A percentile compares a stretch with the other conserved stretches of the same genome.
Conservation (phyloP, 2,329 filamentous ascomycete genomes). For the Aspergillus ruber region DNA sequence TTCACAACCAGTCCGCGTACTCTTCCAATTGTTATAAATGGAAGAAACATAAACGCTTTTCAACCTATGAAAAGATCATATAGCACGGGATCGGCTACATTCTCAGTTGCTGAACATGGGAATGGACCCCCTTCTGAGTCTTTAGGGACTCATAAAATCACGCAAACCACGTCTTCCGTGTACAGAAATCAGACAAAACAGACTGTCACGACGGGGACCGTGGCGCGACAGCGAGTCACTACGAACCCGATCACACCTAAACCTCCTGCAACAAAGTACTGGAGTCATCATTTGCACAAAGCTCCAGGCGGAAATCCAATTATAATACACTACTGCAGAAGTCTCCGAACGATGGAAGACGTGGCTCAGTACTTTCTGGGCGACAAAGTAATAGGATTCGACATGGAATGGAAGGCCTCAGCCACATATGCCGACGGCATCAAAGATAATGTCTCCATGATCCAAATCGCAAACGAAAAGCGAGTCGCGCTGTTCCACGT, state of each 20-base stretch:
- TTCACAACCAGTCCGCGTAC: too few relatives aligned
- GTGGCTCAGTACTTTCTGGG: conserved; percentile 60
- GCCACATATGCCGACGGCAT: conserved; percentile 44
- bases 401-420: conserved; percentile 72
- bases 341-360: conserved; percentile 59
- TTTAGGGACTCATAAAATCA: too few relatives aligned
- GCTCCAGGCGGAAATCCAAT: conserved; percentile 48
- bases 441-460: conserved; percentile 68
- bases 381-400: conserved; percentile 73
- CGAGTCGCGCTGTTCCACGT: conserved; percentile 78
- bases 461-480: conserved; percentile 73
- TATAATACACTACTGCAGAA: conserved; percentile 71
- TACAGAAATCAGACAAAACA: background rate
- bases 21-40: too few relatives aligned
- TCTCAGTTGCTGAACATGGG: background rate
- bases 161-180: too few relatives aligned
- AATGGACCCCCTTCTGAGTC: too few relatives aligned
- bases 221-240: background rate
- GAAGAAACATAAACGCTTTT: too few relatives aligned
- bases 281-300: conserved; percentile 38
- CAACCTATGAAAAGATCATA: conserved; percentile 1
- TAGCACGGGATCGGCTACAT: conserved; percentile 1
- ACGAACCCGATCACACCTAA: too few relatives aligned
- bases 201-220: background rate
- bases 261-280: conserved; percentile 15